These are phyloP conservation scores for Paralagenidium karlingii DNA, from an alignment of 352 stramenopile genomes.

Conservation along the genomic window DNA sequence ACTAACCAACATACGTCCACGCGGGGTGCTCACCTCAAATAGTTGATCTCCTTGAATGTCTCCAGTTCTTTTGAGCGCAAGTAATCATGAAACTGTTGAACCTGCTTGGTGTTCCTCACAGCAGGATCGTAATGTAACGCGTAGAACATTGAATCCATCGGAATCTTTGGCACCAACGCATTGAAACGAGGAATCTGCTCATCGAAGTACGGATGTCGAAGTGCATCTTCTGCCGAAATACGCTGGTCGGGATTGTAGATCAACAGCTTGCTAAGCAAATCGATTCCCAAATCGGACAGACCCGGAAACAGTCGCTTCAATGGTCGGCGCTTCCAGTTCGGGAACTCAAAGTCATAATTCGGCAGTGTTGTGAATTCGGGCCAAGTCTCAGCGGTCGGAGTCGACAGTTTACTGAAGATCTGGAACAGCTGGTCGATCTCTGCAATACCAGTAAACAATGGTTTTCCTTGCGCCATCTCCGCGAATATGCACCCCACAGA, in stretches of 20 bases:
- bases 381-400: slow-evolving; percentile 94
- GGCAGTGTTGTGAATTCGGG: slow-evolving; percentile 93
- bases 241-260: slow-evolving; percentile 74
- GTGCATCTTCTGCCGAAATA: slow-evolving; percentile 68
- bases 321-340: slow-evolving; percentile 57
- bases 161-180: slow-evolving; percentile 43
- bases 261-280: slow-evolving; percentile 62
- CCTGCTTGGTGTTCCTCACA: slow-evolving; percentile 48
- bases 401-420: slow-evolving; percentile 92
- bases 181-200: slow-evolving; percentile 23
- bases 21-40: slow-evolving; percentile 39
- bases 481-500: slow-evolving; percentile 96
- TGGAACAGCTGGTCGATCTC: slow-evolving; percentile 82
- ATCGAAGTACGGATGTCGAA: slow-evolving; percentile 74
- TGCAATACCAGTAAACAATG: slow-evolving; percentile 69
- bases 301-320: slow-evolving; percentile 56
- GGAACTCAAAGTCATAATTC: slow-evolving; percentile 92
- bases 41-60: slow-evolving; percentile 81
- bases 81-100: slow-evolving; percentile 69
- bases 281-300: slow-evolving; percentile 57
- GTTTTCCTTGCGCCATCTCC: slow-evolving; percentile 88
- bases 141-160: slow-evolving; percentile 72
- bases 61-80: slow-evolving; percentile 64
- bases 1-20: not conserved
- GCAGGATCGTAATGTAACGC: slow-evolving; percentile 27